Percentiles rank a stretch among this genome's conserved stretches.
Conservation (phyloP, 2,329 filamentous ascomycete genomes). For the Fusarium sp. region DNA sequence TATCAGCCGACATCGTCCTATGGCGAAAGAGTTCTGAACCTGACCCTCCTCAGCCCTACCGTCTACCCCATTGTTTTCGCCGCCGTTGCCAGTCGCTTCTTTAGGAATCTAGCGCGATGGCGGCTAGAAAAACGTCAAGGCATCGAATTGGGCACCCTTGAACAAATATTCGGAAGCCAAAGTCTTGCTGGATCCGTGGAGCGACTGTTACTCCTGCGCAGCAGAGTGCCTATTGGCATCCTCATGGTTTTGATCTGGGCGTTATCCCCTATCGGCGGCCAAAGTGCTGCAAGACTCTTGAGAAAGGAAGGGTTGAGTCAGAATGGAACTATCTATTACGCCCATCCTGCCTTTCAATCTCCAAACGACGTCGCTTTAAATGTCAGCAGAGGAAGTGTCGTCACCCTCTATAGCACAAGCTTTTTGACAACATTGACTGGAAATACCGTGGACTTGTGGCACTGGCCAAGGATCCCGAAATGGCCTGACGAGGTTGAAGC, state of each 20-base stretch:
- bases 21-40: not conserved
- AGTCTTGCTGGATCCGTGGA: conserved; percentile 21
- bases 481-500: not conserved
- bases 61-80: conserved; percentile 32
- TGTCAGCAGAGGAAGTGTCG: too few species aligned
- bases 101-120: conserved; percentile 21
- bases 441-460: conserved; percentile 15
- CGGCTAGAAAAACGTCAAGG: conserved; percentile 11
- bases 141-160: conserved; percentile 13
- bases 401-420: too few species aligned
- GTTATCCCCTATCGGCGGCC: conserved; percentile 23
- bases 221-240: not conserved
- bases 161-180: conserved; percentile 32
- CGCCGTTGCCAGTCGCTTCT: conserved; percentile 17
- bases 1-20: not conserved
- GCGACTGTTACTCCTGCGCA: conserved; percentile 14
- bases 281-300: conserved; percentile 14
- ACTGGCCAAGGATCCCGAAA: conserved; percentile 19
- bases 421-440: too few species aligned
- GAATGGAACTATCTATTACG: not conserved
- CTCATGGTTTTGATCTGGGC: conserved; percentile 12
- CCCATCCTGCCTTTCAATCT: too few species aligned
- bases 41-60: conserved; percentile 4
- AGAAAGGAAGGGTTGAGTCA: not conserved
- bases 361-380: too few species aligned